phyloP scores from a whole-genome alignment of 2,329 filamentous ascomycete species.

The Alternaria solani region DNA sequence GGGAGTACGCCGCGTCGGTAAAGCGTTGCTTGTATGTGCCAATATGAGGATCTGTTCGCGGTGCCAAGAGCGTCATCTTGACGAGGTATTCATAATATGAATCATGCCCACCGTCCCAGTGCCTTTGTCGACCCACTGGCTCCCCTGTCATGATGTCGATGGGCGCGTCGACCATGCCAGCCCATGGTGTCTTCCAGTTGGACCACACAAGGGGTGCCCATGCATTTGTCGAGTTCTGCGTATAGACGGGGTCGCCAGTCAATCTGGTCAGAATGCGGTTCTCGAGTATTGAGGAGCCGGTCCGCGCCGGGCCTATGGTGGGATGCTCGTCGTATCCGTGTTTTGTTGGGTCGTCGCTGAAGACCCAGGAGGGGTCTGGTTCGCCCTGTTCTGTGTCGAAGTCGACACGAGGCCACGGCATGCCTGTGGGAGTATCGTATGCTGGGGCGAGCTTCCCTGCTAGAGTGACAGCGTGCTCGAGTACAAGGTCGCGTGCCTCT shows the following conservation, averaged over 20 bases:
- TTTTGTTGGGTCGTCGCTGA: constrained; percentile 40
- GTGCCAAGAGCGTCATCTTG: constrained; percentile 52
- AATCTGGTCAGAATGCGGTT: constrained; percentile 53
- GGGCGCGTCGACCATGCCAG: constrained; percentile 54
- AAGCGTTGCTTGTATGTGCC: constrained; percentile 45
- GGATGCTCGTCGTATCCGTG: constrained; percentile 46
- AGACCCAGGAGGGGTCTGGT: constrained; percentile 40
- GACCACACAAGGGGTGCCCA: constrained; percentile 58
- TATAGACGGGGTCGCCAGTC: constrained; percentile 53
- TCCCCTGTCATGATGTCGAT: constrained; percentile 55
- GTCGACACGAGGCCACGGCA: constrained; percentile 57
- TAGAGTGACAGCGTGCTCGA: constrained; percentile 50
- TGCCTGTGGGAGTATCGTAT: constrained; percentile 53
- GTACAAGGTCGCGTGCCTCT: constrained; percentile 44
- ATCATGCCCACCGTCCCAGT: constrained; percentile 57
- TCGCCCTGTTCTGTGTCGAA: constrained; percentile 49
- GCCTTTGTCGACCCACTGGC: constrained; percentile 50
- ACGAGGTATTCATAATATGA: constrained; percentile 55
- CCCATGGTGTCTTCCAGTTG: constrained; percentile 50
- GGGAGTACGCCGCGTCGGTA: constrained; percentile 45
- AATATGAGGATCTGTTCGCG: constrained; percentile 46
- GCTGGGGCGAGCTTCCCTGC: constrained; percentile 50
- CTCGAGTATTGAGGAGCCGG: constrained; percentile 57
- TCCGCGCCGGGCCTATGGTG: constrained; percentile 52
- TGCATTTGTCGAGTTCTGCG: constrained; percentile 52